Percentiles rank a stretch among this genome's conserved stretches.
phyloP scores from a whole-genome alignment of 495 filamentous ascomycete species.

The Chaetomium tenue region DNA sequence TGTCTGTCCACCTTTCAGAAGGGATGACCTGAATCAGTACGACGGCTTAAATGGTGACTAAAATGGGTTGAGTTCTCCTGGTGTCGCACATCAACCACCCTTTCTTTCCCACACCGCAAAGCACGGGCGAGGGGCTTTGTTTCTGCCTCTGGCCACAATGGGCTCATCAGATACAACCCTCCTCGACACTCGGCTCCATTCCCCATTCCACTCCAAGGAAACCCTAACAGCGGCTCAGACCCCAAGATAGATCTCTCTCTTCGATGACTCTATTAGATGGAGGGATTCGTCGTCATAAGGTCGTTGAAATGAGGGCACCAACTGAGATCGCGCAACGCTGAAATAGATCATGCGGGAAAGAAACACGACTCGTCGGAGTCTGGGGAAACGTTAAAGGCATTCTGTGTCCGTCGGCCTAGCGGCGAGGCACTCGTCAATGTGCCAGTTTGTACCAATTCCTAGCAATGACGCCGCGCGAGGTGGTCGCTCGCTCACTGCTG shows the following conservation, averaged over 20 bases:
- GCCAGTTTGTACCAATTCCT: not conserved
- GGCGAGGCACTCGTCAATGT: conserved; percentile 13
- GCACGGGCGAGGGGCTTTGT: not conserved
- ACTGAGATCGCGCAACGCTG: not conserved
- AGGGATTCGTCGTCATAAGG: not conserved
- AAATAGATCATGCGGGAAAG: not conserved
- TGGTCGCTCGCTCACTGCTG: conserved; percentile 6
- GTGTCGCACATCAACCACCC: not conserved
- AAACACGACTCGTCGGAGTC: not conserved
- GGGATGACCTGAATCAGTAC: not conserved
- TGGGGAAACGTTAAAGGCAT: conserved; percentile 14
- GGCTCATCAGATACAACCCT: not conserved
- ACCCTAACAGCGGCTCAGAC: not conserved
- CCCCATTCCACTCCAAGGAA: not conserved
- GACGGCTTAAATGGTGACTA: not conserved
- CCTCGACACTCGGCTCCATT: not conserved
- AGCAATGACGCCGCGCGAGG: not conserved
- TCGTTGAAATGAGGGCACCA: conserved; percentile 10
- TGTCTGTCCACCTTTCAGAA: not conserved
- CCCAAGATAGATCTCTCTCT: not conserved
- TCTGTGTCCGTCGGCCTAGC: conserved; percentile 12
- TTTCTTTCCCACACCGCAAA: not conserved
- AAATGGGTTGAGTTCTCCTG: not conserved
- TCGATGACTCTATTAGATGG: not conserved
- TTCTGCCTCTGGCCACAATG: not conserved